Evolutionary conservation across 2,329 filamentous ascomycete species (phyloP), one percentile per base, ranked within the genome.

Genomic region (Pochonia chlamydosporia): DNA sequence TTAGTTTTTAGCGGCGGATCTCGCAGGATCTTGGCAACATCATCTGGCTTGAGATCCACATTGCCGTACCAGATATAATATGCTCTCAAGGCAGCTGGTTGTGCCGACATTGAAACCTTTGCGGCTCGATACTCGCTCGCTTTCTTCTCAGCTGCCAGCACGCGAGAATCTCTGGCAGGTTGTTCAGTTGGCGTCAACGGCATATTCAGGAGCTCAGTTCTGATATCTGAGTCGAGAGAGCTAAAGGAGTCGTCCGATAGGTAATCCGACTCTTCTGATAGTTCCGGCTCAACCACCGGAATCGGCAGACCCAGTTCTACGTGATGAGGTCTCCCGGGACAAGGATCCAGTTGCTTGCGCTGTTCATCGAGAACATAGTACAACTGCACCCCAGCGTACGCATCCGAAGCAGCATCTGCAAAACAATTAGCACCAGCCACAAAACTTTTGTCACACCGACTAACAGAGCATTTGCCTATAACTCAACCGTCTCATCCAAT

Each of bases 341-440:
- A 75, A 2, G 89, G 89, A 11, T 79, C 66, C 51, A 96, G 70
- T 6, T 71, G 69, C 55, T 79, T 72, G 14, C 91, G 76, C 56
- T 85, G 79, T 43, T 78, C 68, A 48, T 96, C 84, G 39, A 96
- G 70, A 1, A 77, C 74, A 50, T 88, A 73, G 58, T 81, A 95
- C 2, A 96, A 70, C 47, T 88, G 84, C 10, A 86, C 66, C 37
- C 83, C 80, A 49, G 87, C 89, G 61, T 96, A 96, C 0, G 89
- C 85, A 63, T 95, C 89, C 1, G 87, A 84, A 11, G 89, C 89
- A 9, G 88, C 82, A 64, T 91, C 84, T 87, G 25, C 2, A 18
- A 24, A 7, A 20, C 18, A n/a, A 5, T 10, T 18, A 18, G 21
- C 31, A 26, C 23, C 6, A 46, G 43, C 31, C 14, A 21, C 9